Evolutionary conservation across 352 stramenopile species (phyloP).

Genomic region (Peronosclerospora sorghi): DNA sequence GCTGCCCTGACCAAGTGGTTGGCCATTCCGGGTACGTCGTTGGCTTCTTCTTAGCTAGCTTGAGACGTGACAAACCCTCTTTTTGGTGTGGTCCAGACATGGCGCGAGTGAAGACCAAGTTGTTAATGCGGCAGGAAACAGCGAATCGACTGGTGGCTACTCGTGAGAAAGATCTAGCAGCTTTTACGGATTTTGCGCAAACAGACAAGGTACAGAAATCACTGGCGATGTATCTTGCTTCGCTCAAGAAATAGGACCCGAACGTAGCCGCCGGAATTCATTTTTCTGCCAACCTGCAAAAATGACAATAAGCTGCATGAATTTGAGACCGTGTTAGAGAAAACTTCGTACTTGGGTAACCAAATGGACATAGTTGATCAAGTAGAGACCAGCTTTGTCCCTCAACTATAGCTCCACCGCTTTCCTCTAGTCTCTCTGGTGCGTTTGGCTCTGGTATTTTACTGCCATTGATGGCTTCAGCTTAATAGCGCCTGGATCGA

Average conservation of each 20-base stretch:
- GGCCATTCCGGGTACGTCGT: constrained; percentile 55
- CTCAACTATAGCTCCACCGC: too few species aligned
- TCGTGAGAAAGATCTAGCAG: constrained; percentile 51
- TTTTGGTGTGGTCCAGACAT: constrained; percentile 23
- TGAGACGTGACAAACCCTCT: background rate
- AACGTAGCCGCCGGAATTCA: too few species aligned
- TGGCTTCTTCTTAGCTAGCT: background rate
- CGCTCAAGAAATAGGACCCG: constrained; percentile 55
- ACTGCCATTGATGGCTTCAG: too few species aligned
- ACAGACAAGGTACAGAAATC: constrained; percentile 79
- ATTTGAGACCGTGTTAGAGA: too few species aligned
- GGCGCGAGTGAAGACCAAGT: constrained; percentile 66
- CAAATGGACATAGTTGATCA: too few species aligned
- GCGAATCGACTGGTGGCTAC: constrained; percentile 39
- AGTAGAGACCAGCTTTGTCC: too few species aligned
- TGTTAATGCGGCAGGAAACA: constrained; percentile 65
- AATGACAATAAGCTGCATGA: too few species aligned
- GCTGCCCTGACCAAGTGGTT: constrained; percentile 66
- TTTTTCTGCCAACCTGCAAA: too few species aligned
- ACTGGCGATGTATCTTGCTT: constrained; percentile 63
- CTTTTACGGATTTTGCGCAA: constrained; percentile 62
- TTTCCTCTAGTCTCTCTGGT: too few species aligned
- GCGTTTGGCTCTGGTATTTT: too few species aligned
- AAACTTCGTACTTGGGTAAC: too few species aligned
- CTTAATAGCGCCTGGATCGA: constrained; percentile 38